Conservation (phyloP, 768 basidiomycete genomes). For the Lentinula detonsa region DNA sequence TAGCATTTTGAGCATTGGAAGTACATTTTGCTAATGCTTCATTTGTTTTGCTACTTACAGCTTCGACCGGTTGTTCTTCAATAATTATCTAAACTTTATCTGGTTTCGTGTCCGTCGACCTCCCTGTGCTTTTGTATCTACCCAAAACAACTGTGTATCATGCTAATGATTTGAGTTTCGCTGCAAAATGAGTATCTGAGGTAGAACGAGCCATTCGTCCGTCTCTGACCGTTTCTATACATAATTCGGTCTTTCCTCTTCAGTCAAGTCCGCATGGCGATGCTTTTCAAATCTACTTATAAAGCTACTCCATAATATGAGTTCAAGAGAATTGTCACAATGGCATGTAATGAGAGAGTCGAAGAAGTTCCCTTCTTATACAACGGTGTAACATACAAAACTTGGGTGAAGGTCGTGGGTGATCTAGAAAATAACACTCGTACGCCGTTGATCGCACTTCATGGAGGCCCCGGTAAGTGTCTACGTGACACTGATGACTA, state of each 20-base stretch:
- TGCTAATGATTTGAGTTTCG: too few species aligned
- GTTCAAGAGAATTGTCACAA: background rate
- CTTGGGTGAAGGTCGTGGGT: background rate
- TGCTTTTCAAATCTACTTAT: background rate
- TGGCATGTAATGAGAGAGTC: background rate
- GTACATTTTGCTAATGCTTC: background rate
- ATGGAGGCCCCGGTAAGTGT: constrained; percentile 38
- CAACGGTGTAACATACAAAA: background rate
- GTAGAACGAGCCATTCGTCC: too few species aligned
- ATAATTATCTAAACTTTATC: too few species aligned
- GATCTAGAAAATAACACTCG: background rate
- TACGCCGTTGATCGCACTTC: constrained; percentile 33
- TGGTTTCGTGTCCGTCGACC: too few species aligned
- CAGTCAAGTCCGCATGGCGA: background rate
- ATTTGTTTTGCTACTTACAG: background rate
- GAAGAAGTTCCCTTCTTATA: background rate
- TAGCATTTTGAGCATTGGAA: background rate
- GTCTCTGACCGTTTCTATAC: background rate
- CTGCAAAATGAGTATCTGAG: too few species aligned
- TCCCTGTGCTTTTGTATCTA: too few species aligned
- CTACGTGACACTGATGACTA: background rate
- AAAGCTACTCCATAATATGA: too few species aligned
- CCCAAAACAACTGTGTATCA: too few species aligned
- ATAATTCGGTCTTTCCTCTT: background rate
- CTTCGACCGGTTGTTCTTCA: background rate